Percentiles rank a stretch among this genome's conserved stretches.
Conservation (phyloP, 2,329 filamentous ascomycete species). For the Stemphylium vesicarium region DNA sequence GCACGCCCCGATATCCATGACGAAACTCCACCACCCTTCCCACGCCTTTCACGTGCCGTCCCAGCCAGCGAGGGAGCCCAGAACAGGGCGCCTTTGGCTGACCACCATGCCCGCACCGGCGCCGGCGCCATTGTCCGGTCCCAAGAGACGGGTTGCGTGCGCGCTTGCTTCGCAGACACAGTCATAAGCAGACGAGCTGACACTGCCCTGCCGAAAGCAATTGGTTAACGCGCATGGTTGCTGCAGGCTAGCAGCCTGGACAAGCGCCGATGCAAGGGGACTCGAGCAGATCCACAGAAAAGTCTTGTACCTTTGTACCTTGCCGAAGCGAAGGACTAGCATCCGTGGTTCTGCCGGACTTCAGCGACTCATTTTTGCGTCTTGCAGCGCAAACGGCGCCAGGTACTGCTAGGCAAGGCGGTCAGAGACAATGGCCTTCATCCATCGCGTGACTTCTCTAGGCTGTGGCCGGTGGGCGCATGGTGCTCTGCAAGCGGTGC, state of each 20-base stretch:
- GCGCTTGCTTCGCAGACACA: constrained; percentile 8
- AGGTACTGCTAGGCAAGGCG: not conserved
- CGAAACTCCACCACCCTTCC: not conserved
- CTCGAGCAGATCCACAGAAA: constrained; percentile 41
- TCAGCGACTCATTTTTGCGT: not conserved
- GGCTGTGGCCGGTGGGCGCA: not conserved
- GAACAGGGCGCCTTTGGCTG: constrained; percentile 15
- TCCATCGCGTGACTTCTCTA: not conserved
- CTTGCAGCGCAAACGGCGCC: not conserved
- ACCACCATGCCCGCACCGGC: constrained; percentile 5
- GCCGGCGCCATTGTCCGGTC: constrained; percentile 8
- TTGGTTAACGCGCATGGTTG: constrained; percentile 32
- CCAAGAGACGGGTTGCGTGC: constrained; percentile 17
- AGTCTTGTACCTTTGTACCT: constrained; percentile 48
- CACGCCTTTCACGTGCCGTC: constrained; percentile 33
- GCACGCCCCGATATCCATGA: too few species aligned
- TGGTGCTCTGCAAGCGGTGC: not conserved
- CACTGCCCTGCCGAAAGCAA: constrained; percentile 22
- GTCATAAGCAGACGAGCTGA: constrained; percentile 30
- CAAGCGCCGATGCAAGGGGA: constrained; percentile 47
- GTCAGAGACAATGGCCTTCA: not conserved
- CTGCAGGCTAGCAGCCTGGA: constrained; percentile 38
- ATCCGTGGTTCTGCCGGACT: constrained; percentile 18
- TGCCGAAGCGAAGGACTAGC: constrained; percentile 49
- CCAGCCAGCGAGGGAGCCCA: constrained; percentile 2